A percentile compares a stretch with the other conserved stretches of the same genome.
Evolutionary conservation across 495 filamentous ascomycete species (phyloP).

Genomic region (Diplogelasinospora grovesii): DNA sequence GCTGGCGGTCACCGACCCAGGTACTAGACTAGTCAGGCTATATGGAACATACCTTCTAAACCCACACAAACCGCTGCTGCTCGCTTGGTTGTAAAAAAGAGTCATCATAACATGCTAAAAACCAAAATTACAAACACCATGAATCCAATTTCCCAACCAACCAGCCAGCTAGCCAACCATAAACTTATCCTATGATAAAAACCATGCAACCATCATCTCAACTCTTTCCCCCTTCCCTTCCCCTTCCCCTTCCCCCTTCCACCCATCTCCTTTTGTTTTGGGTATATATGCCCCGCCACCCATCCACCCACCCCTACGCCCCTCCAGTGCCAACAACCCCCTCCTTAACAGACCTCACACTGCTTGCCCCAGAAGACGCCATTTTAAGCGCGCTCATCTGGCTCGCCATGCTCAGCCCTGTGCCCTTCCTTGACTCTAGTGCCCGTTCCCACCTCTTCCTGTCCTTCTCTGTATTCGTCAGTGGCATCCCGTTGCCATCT

Average conservation of each 20-base stretch:
- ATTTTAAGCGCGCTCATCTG: conserved; percentile 32
- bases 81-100: too few species aligned
- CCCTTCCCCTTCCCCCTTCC: not conserved
- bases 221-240: not conserved
- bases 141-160: too few species aligned
- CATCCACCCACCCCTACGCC: not conserved
- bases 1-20: too few species aligned
- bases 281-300: not conserved
- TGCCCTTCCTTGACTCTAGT: conserved; percentile 38
- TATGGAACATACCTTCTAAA: too few species aligned
- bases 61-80: too few species aligned
- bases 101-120: too few species aligned
- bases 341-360: not conserved
- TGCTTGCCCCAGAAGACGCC: conserved; percentile 2
- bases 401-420: conserved; percentile 35
- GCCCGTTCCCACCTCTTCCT: conserved; percentile 37
- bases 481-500: conserved; percentile 34
- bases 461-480: conserved; percentile 35
- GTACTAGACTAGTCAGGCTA: too few species aligned
- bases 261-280: not conserved
- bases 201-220: too few species aligned
- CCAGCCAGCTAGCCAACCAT: too few species aligned
- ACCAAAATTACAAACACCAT: too few species aligned
- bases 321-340: not conserved
- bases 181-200: too few species aligned